Evolutionary conservation across 768 basidiomycete species (phyloP).

Genomic region (Antrodiella citrinella): DNA sequence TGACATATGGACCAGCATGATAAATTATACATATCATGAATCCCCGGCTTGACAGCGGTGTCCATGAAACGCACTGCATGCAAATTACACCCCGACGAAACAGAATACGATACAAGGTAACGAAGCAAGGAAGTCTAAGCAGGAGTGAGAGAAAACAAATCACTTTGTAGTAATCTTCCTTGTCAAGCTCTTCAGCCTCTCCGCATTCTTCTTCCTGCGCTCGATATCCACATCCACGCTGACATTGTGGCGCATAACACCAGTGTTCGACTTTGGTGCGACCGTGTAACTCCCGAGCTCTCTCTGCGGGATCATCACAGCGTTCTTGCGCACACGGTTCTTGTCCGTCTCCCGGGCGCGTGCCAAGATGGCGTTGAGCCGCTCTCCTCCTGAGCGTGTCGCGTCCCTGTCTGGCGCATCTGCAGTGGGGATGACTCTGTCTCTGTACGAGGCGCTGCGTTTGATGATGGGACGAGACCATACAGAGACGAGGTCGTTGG

Average conservation of each 20-base stretch:
- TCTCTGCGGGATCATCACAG: conserved; percentile 75
- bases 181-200: conserved; percentile 60
- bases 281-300: conserved; percentile 73
- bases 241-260: conserved; percentile 38
- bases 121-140: no score
- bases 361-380: conserved; percentile 61
- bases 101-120: not conserved
- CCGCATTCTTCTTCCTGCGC: conserved; percentile 65
- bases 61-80: no score
- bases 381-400: conserved; percentile 37
- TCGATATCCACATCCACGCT: conserved; percentile 72
- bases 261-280: conserved; percentile 56
- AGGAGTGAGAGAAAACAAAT: not conserved
- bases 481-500: conserved; percentile 71
- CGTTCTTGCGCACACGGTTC: conserved; percentile 64
- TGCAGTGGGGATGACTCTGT: conserved; percentile 58
- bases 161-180: conserved; percentile 31
- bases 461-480: conserved; percentile 94
- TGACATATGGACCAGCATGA: no score
- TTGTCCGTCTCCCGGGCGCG: conserved; percentile 62
- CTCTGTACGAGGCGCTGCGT: conserved; percentile 73
- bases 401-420: conserved; percentile 31
- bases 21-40: conserved; percentile 1
- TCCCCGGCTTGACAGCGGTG: no score
- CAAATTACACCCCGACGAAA: no score